phyloP scores from a whole-genome alignment of 331 rosid species.

The Cydonia oblonga region DNA sequence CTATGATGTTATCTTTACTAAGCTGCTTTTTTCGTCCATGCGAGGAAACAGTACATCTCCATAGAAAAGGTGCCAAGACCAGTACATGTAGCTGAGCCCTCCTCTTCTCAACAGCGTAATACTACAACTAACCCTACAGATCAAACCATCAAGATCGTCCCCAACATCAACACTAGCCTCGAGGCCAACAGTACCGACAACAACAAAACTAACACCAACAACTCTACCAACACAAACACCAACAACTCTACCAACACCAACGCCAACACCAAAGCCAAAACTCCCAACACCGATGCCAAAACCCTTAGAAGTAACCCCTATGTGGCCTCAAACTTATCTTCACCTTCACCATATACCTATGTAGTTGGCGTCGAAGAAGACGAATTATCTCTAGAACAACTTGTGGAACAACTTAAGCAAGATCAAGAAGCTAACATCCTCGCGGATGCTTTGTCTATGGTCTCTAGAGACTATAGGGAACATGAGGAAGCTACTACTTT shows the following conservation, averaged over 20 bases:
- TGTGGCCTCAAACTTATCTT: not conserved
- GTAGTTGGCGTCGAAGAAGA: slow-evolving; percentile 23
- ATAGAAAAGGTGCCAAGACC: not conserved
- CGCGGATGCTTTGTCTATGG: not conserved
- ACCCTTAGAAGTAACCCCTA: not conserved
- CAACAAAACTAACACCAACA: not conserved
- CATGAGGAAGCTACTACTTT: not conserved
- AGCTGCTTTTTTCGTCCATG: not conserved
- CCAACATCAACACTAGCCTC: not conserved
- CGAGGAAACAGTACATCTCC: slow-evolving; percentile 26
- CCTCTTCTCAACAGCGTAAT: not conserved
- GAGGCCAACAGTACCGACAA: not conserved
- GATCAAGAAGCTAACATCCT: slow-evolving; percentile 7
- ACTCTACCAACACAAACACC: no score
- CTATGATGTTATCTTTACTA: not conserved
- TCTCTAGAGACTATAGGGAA: not conserved
- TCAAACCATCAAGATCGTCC: no score
- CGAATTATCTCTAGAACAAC: slow-evolving; percentile 15
- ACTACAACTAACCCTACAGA: not conserved
- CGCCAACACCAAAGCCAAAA: not conserved
- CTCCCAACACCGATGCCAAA: not conserved
- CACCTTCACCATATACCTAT: not conserved
- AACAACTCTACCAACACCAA: not conserved
- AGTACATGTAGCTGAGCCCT: not conserved
- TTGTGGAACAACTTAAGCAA: slow-evolving; percentile 20